These are phyloP conservation scores for Alectoria sarmentosa DNA, from an alignment of 495 filamentous ascomycete species.

Conservation along the genomic window DNA sequence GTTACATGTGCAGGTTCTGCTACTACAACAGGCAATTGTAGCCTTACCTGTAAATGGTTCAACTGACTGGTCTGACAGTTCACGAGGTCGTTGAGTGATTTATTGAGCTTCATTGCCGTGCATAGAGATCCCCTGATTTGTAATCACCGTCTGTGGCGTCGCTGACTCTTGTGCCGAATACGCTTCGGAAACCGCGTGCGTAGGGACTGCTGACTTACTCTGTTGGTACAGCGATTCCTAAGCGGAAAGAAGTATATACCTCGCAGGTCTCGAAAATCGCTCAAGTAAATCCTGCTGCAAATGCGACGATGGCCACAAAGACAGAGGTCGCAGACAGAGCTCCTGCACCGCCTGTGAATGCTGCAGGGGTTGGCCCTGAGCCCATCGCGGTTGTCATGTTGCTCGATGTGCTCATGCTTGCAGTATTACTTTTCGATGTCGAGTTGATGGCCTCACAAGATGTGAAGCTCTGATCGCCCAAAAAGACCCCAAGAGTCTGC, in stretches of 20 bases:
- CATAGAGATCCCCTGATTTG: not conserved
- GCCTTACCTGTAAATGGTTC: not conserved
- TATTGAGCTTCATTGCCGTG: not conserved
- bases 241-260: not conserved
- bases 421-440: not conserved
- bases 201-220: not conserved
- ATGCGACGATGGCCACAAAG: not conserved
- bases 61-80: not conserved
- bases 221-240: not conserved
- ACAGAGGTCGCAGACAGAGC: not conserved
- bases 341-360: slow-evolving; percentile 7
- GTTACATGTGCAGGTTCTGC: not conserved
- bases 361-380: not conserved
- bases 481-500: slow-evolving; percentile 19
- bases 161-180: not conserved
- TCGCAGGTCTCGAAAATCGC: not conserved
- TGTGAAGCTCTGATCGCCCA: slow-evolving; percentile 27
- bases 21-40: slow-evolving; percentile 2
- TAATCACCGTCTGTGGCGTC: not conserved
- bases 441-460: slow-evolving; percentile 19
- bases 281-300: slow-evolving; percentile 8
- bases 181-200: not conserved
- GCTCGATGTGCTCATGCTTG: not conserved
- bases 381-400: not conserved
- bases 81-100: not conserved